phyloP scores from a whole-genome alignment of 2,329 filamentous ascomycete genomes.

The Pseudogymnoascus sp. region DNA sequence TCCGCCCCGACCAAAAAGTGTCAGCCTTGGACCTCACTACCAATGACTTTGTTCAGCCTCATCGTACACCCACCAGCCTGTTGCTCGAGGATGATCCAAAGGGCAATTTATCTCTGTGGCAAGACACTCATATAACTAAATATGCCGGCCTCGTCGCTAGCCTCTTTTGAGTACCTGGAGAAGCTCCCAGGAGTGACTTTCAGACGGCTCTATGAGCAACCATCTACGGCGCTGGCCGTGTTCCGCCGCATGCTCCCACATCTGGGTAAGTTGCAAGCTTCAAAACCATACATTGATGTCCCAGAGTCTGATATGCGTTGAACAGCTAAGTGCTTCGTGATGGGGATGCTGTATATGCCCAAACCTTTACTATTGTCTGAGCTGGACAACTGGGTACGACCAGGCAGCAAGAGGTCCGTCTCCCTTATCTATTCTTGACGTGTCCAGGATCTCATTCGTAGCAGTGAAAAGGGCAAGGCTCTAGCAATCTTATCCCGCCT shows the following conservation, averaged over 20 bases:
- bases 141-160: slow-evolving; percentile 41
- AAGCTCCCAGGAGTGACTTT: slow-evolving; percentile 84
- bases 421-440: slow-evolving; percentile 4
- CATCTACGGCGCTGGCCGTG: slow-evolving; percentile 88
- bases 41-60: background rate
- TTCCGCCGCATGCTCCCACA: slow-evolving; percentile 96
- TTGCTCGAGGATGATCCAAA: slow-evolving; percentile 9
- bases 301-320: slow-evolving; percentile 9
- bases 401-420: slow-evolving; percentile 48
- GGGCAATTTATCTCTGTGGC: background rate
- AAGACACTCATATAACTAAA: slow-evolving; percentile 13
- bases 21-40: background rate
- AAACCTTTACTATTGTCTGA: slow-evolving; percentile 69
- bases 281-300: slow-evolving; percentile 11
- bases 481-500: slow-evolving; percentile 73
- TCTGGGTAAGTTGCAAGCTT: slow-evolving; percentile 50
- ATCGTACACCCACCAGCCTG: background rate
- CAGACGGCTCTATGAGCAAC: slow-evolving; percentile 86
- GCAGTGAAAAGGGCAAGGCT: slow-evolving; percentile 73
- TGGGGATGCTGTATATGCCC: slow-evolving; percentile 88
- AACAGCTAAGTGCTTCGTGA: slow-evolving; percentile 86
- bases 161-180: slow-evolving; percentile 85
- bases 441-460: slow-evolving; percentile 10
- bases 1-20: background rate
- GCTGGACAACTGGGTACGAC: slow-evolving; percentile 78